These are phyloP conservation scores for Naumovozyma baii DNA, from an alignment of 805 yeast species.

Conservation along the genomic window DNA sequence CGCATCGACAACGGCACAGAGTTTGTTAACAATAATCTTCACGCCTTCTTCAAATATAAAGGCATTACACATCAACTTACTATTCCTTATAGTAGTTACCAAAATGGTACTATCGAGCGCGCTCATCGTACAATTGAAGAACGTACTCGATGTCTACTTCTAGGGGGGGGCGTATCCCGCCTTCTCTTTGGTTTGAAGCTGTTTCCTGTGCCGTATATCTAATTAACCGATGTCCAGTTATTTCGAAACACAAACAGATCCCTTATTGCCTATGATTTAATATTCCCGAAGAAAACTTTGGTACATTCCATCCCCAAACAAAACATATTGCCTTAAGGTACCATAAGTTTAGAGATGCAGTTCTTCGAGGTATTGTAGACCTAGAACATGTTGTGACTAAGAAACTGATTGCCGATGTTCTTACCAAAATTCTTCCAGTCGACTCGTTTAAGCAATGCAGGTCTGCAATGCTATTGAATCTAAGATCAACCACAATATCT, in stretches of 20 bases:
- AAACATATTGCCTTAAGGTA: too few relatives aligned
- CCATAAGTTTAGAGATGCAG: too few relatives aligned
- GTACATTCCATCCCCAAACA: too few relatives aligned
- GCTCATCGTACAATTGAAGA: conserved; percentile 10
- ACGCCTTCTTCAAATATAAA: background rate
- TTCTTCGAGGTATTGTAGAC: too few relatives aligned
- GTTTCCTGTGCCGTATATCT: conserved; percentile 7
- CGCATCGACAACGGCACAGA: conserved; percentile 8
- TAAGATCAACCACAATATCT: too few relatives aligned
- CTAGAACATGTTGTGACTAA: too few relatives aligned
- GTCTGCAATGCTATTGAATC: too few relatives aligned
- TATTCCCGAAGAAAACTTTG: background rate
- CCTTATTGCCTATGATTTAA: conserved; percentile 4
- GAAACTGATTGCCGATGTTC: too few relatives aligned
- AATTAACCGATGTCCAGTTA: conserved; percentile 6
- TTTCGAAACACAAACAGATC: background rate
- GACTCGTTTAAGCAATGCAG: too few relatives aligned
- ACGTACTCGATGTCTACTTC: conserved; percentile 3
- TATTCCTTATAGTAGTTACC: conserved; percentile 7
- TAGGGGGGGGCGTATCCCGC: conserved; percentile 8
- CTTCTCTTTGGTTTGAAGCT: conserved; percentile 13
- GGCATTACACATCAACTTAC: conserved; percentile 10
- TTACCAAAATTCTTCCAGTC: too few relatives aligned
- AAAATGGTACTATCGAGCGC: conserved; percentile 13
- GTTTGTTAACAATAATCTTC: conserved; percentile 1